Conservation (phyloP, 805 yeast genomes). For the Zygosaccharomyces bisporus region DNA sequence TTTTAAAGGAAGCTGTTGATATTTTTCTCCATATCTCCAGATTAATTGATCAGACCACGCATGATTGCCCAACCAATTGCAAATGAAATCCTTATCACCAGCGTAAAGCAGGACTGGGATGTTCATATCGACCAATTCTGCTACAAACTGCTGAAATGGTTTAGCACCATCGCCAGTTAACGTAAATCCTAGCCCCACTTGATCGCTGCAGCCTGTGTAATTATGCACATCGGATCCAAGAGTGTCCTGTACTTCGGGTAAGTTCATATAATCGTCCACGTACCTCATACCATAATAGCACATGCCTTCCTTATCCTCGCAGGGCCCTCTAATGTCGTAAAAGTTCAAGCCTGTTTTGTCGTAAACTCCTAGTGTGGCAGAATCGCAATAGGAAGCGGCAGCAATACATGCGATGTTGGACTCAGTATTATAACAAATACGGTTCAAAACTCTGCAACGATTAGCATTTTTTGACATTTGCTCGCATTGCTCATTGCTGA, state of each 20-base stretch:
- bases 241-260: conserved; percentile 63
- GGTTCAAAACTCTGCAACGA: conserved; percentile 58
- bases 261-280: conserved; percentile 71
- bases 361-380: conserved; percentile 60
- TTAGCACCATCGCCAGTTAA: conserved; percentile 81
- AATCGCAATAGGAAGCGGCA: conserved; percentile 76
- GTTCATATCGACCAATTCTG: conserved; percentile 62
- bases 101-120: conserved; percentile 85
- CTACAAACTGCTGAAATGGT: conserved; percentile 74
- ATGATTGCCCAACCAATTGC: conserved; percentile 89
- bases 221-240: conserved; percentile 80
- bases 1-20: conserved; percentile 40
- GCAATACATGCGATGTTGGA: conserved; percentile 77
- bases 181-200: conserved; percentile 63
- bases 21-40: conserved; percentile 57
- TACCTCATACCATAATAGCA: conserved; percentile 73
- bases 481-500: conserved; percentile 65
- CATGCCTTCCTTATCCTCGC: conserved; percentile 59
- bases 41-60: conserved; percentile 72
- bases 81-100: conserved; percentile 91
- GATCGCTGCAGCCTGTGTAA: conserved; percentile 64
- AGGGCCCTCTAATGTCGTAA: conserved; percentile 77
- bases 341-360: conserved; percentile 76
- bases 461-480: conserved; percentile 59
- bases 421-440: conserved; percentile 60